Base-by-base conservation (phyloP, 169 alveolate species). In the Cryptosporidium ubiquitum region DNA sequence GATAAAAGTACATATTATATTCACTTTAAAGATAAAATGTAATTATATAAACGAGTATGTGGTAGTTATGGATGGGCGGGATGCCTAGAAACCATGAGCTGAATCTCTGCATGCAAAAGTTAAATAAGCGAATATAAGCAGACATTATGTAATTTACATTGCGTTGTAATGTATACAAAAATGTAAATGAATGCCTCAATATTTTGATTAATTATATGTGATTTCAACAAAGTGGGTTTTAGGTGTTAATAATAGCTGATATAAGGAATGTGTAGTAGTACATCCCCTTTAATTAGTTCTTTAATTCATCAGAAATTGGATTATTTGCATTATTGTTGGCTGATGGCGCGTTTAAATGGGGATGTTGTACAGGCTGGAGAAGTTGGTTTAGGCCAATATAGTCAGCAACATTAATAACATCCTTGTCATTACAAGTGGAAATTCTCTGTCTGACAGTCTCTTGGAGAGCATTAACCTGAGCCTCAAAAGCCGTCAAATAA, bases 401-500 rank as follows among this genome's bases (percentile, higher is more conserved):
- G 39, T 79, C 89, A 7, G 89, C 89, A n/a, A 64, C 75, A 49
- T 18, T 37, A 29, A 79, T 64, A 12, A 79, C 64, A 47, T 79
- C 89, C 68, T 79, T 79, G 23, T 79, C 89, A 47, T 79, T 79
- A 29, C 89, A 79, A 10, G 89, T 79, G 5, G 89, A 33, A 40
- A 79, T 58, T 23, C 89, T 58, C 37, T 79, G 89, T 79, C 89
- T 79, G 16, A 79, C 68, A 18, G 89, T 79, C 61, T 79, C 89
- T 31, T 79, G 89, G 18, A 79, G 51, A 35, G 89, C 89, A 47
- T 79, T 58, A 60, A 79, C 89, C 58, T 79, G 89, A 33, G 89
- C 89, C 33, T 79, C 89, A 79, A 79, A 79, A 23, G 89, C 89
- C 18, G 89, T 79, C 47, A 79, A 64, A 79, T 79, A 79, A 20